Conservation (phyloP, 257 asterid species). For the Capsicum rhomboideum region DNA sequence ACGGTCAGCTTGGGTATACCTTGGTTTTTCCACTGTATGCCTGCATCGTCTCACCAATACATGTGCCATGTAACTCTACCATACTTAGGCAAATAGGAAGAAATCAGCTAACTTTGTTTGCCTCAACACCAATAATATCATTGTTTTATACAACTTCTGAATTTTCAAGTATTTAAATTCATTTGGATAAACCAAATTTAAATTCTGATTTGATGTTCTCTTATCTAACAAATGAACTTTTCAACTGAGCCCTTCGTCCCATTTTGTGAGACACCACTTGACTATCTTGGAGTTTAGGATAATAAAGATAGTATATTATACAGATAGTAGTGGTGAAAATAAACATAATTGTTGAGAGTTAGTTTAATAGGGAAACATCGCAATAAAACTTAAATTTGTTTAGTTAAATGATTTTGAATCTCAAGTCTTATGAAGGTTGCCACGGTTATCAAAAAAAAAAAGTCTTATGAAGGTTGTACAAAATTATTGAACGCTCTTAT, state of each 20-base stretch:
- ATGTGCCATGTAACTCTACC: background rate
- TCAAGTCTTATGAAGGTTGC: too few species aligned
- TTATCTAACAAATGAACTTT: too few species aligned
- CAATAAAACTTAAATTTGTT: background rate
- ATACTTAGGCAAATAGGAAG: background rate
- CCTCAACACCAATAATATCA: too few species aligned
- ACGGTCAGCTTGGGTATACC: background rate
- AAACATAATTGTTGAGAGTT: background rate
- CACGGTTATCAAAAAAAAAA: too few species aligned
- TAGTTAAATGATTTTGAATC: background rate
- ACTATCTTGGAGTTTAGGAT: background rate
- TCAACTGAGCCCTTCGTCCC: background rate
- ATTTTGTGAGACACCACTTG: background rate
- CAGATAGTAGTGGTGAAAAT: background rate
- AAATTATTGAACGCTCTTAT: background rate
- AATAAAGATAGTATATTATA: background rate
- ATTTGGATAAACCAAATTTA: background rate
- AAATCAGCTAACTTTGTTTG: background rate
- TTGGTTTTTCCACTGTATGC: background rate
- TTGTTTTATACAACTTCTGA: too few species aligned
- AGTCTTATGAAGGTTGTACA: background rate
- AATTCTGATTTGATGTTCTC: too few species aligned
- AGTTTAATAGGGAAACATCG: background rate
- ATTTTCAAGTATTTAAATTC: too few species aligned
- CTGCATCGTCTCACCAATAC: background rate